Conservation (phyloP, 345 rosid genomes). For the Citrus inodora region DNA sequence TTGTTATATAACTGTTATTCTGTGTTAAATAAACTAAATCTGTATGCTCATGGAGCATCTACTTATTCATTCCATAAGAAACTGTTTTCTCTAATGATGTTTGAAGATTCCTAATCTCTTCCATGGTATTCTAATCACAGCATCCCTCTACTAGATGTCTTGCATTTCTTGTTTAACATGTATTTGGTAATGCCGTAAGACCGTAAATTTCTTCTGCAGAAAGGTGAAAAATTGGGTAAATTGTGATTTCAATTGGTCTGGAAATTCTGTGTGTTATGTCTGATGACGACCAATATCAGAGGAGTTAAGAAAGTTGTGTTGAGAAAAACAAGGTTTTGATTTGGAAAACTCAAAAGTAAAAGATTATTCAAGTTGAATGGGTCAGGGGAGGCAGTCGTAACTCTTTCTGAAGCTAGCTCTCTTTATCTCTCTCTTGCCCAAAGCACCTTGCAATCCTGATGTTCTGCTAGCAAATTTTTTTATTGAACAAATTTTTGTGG, state of each 20-base stretch:
- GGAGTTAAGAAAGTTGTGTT: not conserved
- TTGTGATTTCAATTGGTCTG: not conserved
- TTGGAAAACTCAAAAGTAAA: not conserved
- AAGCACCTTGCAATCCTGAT: not conserved
- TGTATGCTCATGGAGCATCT: not conserved
- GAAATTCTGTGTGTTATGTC: not conserved
- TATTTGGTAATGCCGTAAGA: not conserved
- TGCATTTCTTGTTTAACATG: not conserved
- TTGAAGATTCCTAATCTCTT: not conserved
- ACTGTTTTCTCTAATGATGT: not conserved
- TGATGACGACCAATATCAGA: not conserved
- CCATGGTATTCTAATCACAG: not conserved
- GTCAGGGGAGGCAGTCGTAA: not conserved
- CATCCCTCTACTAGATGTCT: not conserved
- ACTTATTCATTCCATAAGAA: not conserved
- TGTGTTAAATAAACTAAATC: not conserved
- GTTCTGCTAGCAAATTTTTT: not conserved
- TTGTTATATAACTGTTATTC: not conserved
- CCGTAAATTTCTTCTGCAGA: not conserved
- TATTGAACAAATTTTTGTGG: not conserved
- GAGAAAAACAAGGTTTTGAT: not conserved
- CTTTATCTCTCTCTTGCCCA: not conserved
- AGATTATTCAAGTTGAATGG: too few species aligned
- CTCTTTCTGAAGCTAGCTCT: not conserved
- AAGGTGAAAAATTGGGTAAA: not conserved